These are phyloP conservation scores for Pachysandra terminalis DNA, from an alignment of 164 flowering plant genomes.

Conservation along the genomic window DNA sequence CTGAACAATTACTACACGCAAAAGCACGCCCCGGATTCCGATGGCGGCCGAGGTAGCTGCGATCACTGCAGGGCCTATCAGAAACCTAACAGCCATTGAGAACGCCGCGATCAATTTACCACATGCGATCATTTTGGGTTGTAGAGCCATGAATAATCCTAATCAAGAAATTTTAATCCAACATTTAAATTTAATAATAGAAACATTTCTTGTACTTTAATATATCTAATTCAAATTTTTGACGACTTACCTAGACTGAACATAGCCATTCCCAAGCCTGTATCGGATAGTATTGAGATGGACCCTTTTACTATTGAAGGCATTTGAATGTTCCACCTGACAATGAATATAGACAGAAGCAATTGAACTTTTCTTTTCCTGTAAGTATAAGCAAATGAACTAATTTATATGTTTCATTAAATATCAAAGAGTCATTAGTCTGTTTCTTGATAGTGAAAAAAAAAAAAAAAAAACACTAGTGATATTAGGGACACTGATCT, in stretches of 20 bases:
- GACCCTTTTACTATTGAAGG: constrained; percentile 26
- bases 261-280: constrained; percentile 38
- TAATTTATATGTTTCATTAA: no score
- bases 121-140: constrained; percentile 34
- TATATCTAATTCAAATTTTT: not conserved
- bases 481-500: no score
- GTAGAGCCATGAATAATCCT: constrained; percentile 35
- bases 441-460: no score
- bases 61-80: constrained; percentile 27
- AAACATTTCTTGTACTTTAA: not conserved
- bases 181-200: not conserved
- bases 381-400: no score
- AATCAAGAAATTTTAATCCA: not conserved
- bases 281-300: constrained; percentile 22
- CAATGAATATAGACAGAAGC: not conserved
- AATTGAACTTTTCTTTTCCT: no score
- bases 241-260: constrained; percentile 25
- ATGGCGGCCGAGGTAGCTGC: constrained; percentile 30
- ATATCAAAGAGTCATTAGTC: no score
- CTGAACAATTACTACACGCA: constrained; percentile 32
- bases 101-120: constrained; percentile 24
- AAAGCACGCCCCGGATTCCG: constrained; percentile 27
- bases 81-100: constrained; percentile 31
- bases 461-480: no score
- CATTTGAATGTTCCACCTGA: constrained; percentile 28